These are phyloP conservation scores for Aristolochia californica DNA, from an alignment of 164 flowering plant genomes.

Conservation along the genomic window DNA sequence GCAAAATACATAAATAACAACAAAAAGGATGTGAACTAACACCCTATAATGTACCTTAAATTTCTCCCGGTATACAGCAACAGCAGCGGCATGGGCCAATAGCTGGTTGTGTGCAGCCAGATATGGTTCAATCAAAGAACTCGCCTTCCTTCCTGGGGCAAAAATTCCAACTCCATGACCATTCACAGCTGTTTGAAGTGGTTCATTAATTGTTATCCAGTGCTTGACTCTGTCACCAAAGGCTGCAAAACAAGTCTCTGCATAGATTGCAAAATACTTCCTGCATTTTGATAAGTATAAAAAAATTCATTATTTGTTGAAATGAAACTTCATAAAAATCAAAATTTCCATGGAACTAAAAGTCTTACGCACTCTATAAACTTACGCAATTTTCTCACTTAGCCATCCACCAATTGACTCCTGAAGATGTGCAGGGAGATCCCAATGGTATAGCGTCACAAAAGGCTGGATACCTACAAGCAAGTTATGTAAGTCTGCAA, in stretches of 20 bases:
- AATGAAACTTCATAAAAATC: neutral
- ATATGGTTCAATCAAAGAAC: slow-evolving; percentile 57
- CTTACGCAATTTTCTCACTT: slow-evolving; percentile 67
- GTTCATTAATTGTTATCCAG: slow-evolving; percentile 87
- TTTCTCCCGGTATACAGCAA: slow-evolving; percentile 54
- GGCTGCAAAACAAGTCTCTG: slow-evolving; percentile 78
- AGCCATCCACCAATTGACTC: slow-evolving; percentile 82
- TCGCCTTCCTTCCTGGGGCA: slow-evolving; percentile 81
- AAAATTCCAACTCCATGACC: slow-evolving; percentile 60
- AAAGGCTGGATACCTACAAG: slow-evolving; percentile 65
- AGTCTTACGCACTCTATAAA: neutral
- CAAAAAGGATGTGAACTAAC: too few relatives aligned
- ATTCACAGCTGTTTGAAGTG: slow-evolving; percentile 78
- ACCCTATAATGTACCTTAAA: slow-evolving; percentile 41
- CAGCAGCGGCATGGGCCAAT: slow-evolving; percentile 81
- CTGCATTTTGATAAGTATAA: slow-evolving; percentile 30
- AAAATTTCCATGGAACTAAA: neutral
- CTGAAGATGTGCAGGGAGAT: slow-evolving; percentile 71
- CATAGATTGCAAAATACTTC: slow-evolving; percentile 65
- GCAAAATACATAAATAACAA: too few relatives aligned
- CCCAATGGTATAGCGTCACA: slow-evolving; percentile 88
- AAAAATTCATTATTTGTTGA: neutral
- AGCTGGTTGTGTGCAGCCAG: slow-evolving; percentile 77
- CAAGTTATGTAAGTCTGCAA: neutral
- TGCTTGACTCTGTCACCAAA: slow-evolving; percentile 92